A percentile compares a stretch with the other conserved stretches of the same genome.
Conservation (phyloP, 345 rosid species). For the Dipteronia dyeriana region DNA sequence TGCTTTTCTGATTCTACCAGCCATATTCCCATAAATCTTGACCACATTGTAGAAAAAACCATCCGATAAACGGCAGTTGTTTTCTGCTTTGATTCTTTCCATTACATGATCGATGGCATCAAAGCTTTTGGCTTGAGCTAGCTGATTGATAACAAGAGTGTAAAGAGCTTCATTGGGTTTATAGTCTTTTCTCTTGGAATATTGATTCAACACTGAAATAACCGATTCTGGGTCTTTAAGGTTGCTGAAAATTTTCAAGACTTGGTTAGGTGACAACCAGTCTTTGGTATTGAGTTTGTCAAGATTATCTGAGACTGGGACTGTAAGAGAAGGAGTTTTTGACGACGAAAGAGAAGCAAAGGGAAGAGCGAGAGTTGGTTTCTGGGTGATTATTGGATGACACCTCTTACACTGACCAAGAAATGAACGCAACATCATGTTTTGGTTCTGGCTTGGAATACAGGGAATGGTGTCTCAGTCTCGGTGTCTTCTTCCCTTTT, state of each 20-base stretch:
- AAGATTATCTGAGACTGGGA: slow-evolving; percentile 15
- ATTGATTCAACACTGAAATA: slow-evolving; percentile 51
- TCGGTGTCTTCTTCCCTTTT: no score
- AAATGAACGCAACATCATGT: not conserved
- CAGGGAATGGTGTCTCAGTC: no score
- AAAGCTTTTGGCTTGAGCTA: slow-evolving; percentile 58
- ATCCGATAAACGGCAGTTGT: slow-evolving; percentile 55
- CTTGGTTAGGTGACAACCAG: slow-evolving; percentile 78
- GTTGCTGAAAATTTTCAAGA: slow-evolving; percentile 55
- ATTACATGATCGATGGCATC: slow-evolving; percentile 66
- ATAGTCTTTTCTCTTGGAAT: slow-evolving; percentile 69
- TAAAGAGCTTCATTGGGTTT: slow-evolving; percentile 73
- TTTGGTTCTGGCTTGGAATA: not conserved
- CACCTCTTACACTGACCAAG: not conserved
- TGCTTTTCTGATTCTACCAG: slow-evolving; percentile 62
- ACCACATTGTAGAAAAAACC: slow-evolving; percentile 73
- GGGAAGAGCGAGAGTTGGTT: not conserved
- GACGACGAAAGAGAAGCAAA: slow-evolving; percentile 2
- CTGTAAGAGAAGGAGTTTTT: not conserved
- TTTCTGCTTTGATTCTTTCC: slow-evolving; percentile 47
- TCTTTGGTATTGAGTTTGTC: slow-evolving; percentile 66
- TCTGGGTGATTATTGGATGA: not conserved
- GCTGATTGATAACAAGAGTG: slow-evolving; percentile 53
- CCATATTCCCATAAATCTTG: slow-evolving; percentile 66
- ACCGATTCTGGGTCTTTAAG: slow-evolving; percentile 55